phyloP scores from a whole-genome alignment of 2,329 filamentous ascomycete species.

The Diaporthe aspalathi region DNA sequence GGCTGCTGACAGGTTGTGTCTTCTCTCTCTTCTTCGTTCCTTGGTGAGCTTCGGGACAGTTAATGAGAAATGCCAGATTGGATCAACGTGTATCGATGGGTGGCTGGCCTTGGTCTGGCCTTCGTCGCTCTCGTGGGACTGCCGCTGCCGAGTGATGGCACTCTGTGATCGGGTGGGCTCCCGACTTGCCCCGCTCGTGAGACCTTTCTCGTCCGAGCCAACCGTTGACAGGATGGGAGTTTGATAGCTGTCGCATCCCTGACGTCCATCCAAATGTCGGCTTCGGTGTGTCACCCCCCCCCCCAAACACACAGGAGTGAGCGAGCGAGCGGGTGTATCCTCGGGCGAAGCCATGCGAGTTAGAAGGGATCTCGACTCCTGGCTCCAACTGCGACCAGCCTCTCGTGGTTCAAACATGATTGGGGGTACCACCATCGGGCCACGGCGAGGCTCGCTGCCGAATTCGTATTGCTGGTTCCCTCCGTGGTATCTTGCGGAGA shows the following conservation, averaged over 20 bases:
- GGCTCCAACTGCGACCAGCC: too few species aligned
- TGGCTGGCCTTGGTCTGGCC: background rate
- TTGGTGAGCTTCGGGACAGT: background rate
- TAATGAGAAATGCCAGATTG: slow-evolving; percentile 27
- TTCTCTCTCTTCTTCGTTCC: background rate
- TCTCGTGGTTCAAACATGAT: too few species aligned
- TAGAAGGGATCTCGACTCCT: too few species aligned
- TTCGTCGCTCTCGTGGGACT: background rate
- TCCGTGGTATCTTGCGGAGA: too few species aligned
- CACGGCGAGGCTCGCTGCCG: too few species aligned
- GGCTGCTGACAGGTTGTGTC: background rate
- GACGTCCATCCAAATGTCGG: background rate
- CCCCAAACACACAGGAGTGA: too few species aligned
- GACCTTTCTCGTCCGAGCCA: background rate
- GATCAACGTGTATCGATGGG: background rate
- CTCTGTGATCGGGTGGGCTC: background rate
- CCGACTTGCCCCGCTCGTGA: background rate
- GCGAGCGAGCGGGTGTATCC: background rate
- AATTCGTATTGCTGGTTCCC: too few species aligned
- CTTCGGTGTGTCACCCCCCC: too few species aligned
- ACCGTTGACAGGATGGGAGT: background rate
- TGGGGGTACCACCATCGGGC: too few species aligned
- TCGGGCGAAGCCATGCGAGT: too few species aligned
- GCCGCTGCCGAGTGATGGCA: slow-evolving; percentile 1
- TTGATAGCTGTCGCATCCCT: background rate